Conservation (phyloP, 192 early-diverging fungal species). For the Anaeromyces robustus region DNA sequence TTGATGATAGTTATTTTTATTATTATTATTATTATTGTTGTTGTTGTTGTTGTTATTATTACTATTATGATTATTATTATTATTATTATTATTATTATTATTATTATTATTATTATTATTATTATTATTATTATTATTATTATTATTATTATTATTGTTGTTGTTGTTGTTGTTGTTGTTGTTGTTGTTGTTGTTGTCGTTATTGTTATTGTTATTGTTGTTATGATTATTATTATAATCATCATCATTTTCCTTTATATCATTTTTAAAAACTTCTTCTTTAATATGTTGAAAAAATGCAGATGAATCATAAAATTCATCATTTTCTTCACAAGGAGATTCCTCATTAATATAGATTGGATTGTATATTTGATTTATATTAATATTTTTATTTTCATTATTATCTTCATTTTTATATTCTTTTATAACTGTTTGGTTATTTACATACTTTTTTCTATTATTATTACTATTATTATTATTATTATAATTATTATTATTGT, state of each 20-base stretch:
- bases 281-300: neutral
- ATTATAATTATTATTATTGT: neutral
- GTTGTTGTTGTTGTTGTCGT: too few relatives aligned
- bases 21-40: too few relatives aligned
- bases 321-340: neutral
- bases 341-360: neutral
- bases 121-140: too few relatives aligned
- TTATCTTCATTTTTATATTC: neutral
- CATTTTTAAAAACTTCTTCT: neutral
- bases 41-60: too few relatives aligned
- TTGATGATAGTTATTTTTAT: too few relatives aligned
- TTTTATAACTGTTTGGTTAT: neutral
- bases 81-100: too few relatives aligned
- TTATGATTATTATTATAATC: too few relatives aligned
- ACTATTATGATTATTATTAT: too few relatives aligned
- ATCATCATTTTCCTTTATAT: neutral
- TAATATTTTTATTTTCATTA: neutral
- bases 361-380: neutral
- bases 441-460: neutral
- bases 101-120: too few relatives aligned
- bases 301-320: neutral
- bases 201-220: too few relatives aligned
- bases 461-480: neutral
- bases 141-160: too few relatives aligned
- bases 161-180: too few relatives aligned